phyloP scores from a whole-genome alignment of 1,284 basidiomycete species.

The Mycena sp. region DNA sequence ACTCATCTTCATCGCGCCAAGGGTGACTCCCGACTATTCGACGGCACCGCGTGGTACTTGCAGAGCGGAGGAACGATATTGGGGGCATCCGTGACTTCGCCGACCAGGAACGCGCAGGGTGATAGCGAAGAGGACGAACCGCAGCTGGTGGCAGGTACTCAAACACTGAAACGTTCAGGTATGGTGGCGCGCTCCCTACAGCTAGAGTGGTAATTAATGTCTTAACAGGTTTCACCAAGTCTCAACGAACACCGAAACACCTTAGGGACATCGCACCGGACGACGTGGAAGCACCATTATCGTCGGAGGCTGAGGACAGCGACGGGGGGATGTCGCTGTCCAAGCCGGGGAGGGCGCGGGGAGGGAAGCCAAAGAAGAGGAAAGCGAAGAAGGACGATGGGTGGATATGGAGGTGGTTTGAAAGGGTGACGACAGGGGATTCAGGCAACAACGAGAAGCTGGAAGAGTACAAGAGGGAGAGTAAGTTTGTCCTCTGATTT shows the following conservation, averaged over 20 bases:
- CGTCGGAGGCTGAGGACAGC: constrained; percentile 4
- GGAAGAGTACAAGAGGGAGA: neutral
- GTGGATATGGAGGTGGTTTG: constrained; percentile 18
- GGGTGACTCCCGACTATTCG: constrained; percentile 21
- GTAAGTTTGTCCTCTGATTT: neutral
- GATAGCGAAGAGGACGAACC: constrained; percentile 5
- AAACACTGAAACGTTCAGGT: constrained; percentile 10
- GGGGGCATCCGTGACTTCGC: neutral
- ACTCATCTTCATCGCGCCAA: constrained; percentile 16
- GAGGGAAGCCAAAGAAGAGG: neutral
- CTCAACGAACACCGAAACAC: neutral
- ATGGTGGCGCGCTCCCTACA: neutral
- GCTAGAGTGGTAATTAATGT: neutral
- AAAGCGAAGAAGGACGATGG: constrained; percentile 6
- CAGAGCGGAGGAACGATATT: constrained; percentile 4
- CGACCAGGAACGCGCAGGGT: neutral
- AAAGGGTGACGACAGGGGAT: neutral
- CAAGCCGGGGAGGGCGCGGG: neutral
- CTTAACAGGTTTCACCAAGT: neutral
- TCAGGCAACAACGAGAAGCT: neutral
- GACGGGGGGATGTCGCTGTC: neutral
- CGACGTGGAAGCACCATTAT: neutral
- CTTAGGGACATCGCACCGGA: neutral
- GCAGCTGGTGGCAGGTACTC: neutral
- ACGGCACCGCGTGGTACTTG: constrained; percentile 24